A percentile compares a stretch with the other conserved stretches of the same genome.
These are phyloP conservation scores for Bifiguratus adelaidae DNA, from an alignment of 192 early-diverging fungal species.

Conservation along the genomic window DNA sequence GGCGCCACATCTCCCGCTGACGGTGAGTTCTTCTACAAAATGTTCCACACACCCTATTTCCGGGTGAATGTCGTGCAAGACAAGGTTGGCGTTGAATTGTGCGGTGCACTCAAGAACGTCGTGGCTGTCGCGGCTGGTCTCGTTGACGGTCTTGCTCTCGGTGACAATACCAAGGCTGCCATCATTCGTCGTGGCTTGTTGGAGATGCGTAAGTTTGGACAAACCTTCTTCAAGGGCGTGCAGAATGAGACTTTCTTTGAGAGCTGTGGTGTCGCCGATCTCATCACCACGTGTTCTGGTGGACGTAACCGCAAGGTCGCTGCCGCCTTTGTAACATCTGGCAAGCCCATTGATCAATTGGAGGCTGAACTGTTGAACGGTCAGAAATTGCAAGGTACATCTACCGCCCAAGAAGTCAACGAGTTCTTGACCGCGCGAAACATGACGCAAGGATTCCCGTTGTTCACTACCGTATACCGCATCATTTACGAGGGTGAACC, in stretches of 20 bases:
- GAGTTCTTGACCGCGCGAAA: slow-evolving; percentile 59
- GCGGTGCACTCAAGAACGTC: slow-evolving; percentile 97
- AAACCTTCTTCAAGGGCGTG: slow-evolving; percentile 75
- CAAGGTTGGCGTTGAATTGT: slow-evolving; percentile 89
- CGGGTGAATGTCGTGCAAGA: slow-evolving; percentile 77
- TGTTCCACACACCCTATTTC: slow-evolving; percentile 88
- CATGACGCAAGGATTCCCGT: slow-evolving; percentile 62
- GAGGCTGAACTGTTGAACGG: slow-evolving; percentile 91
- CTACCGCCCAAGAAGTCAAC: slow-evolving; percentile 82
- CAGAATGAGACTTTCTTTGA: slow-evolving; percentile 94
- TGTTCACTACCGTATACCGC: slow-evolving; percentile 89
- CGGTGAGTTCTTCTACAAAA: slow-evolving; percentile 63
- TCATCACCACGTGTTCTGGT: slow-evolving; percentile 94
- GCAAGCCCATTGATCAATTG: slow-evolving; percentile 89
- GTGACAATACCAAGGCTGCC: slow-evolving; percentile 96
- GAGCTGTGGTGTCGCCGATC: slow-evolving; percentile 92
- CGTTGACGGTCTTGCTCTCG: slow-evolving; percentile 84
- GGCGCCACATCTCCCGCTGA: slow-evolving; percentile 61
- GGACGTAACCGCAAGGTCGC: slow-evolving; percentile 93
- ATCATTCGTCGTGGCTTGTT: slow-evolving; percentile 91
- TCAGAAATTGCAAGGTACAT: slow-evolving; percentile 94
- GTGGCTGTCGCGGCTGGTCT: slow-evolving; percentile 96
- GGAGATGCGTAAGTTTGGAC: slow-evolving; percentile 91
- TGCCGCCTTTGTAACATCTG: slow-evolving; percentile 81
- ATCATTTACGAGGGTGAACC: slow-evolving; percentile 76